Evolutionary conservation across 2,329 filamentous ascomycete species (phyloP), one percentile per base, ranked within the genome.

Genomic region (Scytalidium sp.): DNA sequence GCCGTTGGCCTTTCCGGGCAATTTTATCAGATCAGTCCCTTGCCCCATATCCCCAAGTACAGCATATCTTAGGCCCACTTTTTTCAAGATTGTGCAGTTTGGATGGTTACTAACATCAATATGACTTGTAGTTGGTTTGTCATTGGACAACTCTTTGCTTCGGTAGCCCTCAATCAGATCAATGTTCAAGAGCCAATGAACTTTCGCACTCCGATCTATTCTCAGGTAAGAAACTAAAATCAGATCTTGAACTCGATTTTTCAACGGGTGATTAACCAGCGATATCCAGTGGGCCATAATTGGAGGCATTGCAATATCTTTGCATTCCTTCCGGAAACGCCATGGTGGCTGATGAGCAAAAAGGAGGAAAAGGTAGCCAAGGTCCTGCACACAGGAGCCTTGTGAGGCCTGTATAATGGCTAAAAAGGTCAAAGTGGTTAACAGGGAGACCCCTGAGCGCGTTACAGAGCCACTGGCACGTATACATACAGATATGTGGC

Each of bases 61-160:
- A n/a, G n/a, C n/a, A n/a, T n/a, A n/a, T n/a, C n/a, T n/a, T n/a
- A n/a, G n/a, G n/a, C n/a, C n/a, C n/a, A n/a, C n/a, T n/a, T n/a
- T n/a, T n/a, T n/a, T n/a, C n/a, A n/a, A n/a, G n/a, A n/a, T n/a
- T n/a, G n/a, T n/a, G n/a, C n/a, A n/a, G n/a, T n/a, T n/a, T n/a
- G n/a, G n/a, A n/a, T n/a, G n/a, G n/a, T n/a, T n/a, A n/a, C 20
- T 48, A 20, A 23, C 13, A 17, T 4, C 13, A 48, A 21, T 4
- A 13, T 32, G 4, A 15, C 20, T 43, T 43, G n/a, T 21, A 57
- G 55, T 44, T 76, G 73, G 73, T 75, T 69, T 53, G 67, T 68
- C 1, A 23, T 74, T 0, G 73, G 73, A 1, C 63, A 66, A n/a
- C 67, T 75, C 27, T 70, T 70, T 32, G 71, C 69, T 2, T 69